These are phyloP conservation scores for Clarireedia homoeocarpa DNA, from an alignment of 2,329 filamentous ascomycete genomes.

Conservation along the genomic window DNA sequence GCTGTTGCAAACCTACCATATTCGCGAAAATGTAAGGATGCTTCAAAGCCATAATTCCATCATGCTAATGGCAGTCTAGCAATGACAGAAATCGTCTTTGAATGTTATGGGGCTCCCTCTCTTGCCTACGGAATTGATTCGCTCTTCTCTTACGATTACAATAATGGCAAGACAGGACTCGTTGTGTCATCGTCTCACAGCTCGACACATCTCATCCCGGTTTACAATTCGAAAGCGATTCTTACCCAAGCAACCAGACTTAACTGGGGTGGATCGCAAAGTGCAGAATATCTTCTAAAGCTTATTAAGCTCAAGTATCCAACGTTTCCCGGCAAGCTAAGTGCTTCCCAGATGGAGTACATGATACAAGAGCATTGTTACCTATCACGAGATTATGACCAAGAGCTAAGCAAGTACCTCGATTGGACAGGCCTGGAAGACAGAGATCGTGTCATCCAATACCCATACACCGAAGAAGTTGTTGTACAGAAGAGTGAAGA, in stretches of 20 bases:
- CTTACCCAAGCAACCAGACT: conserved; percentile 78
- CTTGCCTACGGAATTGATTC: conserved; percentile 94
- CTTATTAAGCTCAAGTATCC: conserved; percentile 88
- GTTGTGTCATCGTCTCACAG: conserved; percentile 90
- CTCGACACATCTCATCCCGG: conserved; percentile 90
- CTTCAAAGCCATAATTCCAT: not conserved
- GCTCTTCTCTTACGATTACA: conserved; percentile 91
- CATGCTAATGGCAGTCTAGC: conserved; percentile 43
- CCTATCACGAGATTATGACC: conserved; percentile 74
- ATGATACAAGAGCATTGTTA: conserved; percentile 88
- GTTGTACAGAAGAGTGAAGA: conserved; percentile 89
- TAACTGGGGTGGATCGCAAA: conserved; percentile 92
- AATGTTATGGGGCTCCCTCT: conserved; percentile 86
- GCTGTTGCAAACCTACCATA: conserved; percentile 87
- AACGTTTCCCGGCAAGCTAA: conserved; percentile 78
- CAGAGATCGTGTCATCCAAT: conserved; percentile 81
- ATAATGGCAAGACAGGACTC: conserved; percentile 72
- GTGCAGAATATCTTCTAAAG: conserved; percentile 84
- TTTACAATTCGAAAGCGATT: conserved; percentile 77
- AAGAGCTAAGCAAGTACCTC: conserved; percentile 67
- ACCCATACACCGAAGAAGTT: conserved; percentile 87
- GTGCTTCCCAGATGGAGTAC: conserved; percentile 76
- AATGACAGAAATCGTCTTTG: conserved; percentile 96
- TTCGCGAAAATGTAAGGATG: conserved; percentile 68
- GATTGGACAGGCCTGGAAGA: conserved; percentile 92